These are phyloP conservation scores for Thymus quinquecostatus DNA, from an alignment of 257 asterid species.

Conservation along the genomic window DNA sequence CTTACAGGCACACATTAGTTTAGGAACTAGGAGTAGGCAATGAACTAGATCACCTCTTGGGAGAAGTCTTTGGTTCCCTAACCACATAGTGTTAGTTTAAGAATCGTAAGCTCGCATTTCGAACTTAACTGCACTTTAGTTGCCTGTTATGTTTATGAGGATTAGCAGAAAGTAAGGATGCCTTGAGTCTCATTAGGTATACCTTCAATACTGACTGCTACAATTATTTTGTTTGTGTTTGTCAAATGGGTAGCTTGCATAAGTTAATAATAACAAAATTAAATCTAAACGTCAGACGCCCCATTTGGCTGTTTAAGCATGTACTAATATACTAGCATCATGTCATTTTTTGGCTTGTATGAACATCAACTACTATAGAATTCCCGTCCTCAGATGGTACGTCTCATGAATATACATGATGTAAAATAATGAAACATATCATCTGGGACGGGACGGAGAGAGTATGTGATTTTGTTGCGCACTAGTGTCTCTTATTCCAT, in stretches of 20 bases:
- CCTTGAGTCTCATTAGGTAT: too few relatives aligned
- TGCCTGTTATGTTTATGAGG: not conserved
- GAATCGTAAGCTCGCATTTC: not conserved
- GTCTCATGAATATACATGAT: too few relatives aligned
- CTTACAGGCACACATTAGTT: not conserved
- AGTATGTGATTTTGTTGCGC: not conserved
- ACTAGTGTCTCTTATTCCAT: not conserved
- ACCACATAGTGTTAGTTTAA: not conserved
- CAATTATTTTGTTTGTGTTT: not conserved
- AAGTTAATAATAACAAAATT: not conserved
- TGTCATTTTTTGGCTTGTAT: not conserved
- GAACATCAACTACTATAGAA: not conserved
- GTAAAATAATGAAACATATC: too few relatives aligned
- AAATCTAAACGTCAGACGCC: not conserved
- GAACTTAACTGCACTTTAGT: not conserved
- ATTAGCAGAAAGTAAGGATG: not conserved
- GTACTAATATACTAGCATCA: not conserved
- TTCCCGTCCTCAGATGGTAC: too few relatives aligned
- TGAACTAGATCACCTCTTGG: not conserved
- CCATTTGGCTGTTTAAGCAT: too few relatives aligned
- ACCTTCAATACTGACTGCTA: not conserved
- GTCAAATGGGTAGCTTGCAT: not conserved
- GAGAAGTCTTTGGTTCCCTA: not conserved
- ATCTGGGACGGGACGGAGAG: too few relatives aligned
- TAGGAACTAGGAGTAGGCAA: conserved; percentile 2